Base-by-base conservation (phyloP, 202 grass and related monocot genomes). In the Elaeis oleifera region DNA sequence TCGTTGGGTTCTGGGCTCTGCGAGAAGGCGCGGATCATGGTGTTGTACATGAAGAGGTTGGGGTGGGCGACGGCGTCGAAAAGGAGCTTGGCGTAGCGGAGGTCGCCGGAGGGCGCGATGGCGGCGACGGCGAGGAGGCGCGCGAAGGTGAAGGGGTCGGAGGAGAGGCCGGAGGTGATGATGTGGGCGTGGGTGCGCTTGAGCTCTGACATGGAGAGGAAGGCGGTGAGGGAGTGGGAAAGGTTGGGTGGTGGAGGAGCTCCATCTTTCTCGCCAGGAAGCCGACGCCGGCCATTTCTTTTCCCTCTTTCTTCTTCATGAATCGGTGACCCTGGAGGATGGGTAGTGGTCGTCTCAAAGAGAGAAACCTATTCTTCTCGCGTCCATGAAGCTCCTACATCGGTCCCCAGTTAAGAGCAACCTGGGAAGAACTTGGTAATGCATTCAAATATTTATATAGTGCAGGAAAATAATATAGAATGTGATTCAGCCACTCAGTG, bases 91-190 rank as follows among this genome's bases (percentile, higher is more conserved):
- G 74, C 74, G 56, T 86, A 67, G 28, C 71, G 79, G 5, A 8
- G 61, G 14, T 51, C 26, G 71, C 70, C 71, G 66, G 67, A 26
- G 16, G 75, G 67, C 52, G 83, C 68, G 49, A 2, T 15, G 3
- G 28, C 52, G 17, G 61, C 16, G 4, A 48, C 18, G 48, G 77
- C 73, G 8, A 81, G 64, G 69, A 81, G 73, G 18, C 63, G 69
- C 59, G 76, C 76, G 51, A 81, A 36, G 50, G 65, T 65, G 65
- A 23, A 3, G 39, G 6, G 60, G 24, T 75, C 78, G 16, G 71
- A 63, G 49, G 74, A 76, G 71, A 75, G 29, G 1, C 75, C 71
- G 0, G 75, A 68, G 67, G 67, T 79, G 62, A 82, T 71, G 71
- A 79, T 67, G 48, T 61, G 49, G 53, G 71, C 67, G 67, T 82